A percentile compares a stretch with the other conserved stretches of the same genome.
These are phyloP conservation scores for Cerioporus squamosus DNA, from an alignment of 1,284 basidiomycete genomes.

Conservation along the genomic window DNA sequence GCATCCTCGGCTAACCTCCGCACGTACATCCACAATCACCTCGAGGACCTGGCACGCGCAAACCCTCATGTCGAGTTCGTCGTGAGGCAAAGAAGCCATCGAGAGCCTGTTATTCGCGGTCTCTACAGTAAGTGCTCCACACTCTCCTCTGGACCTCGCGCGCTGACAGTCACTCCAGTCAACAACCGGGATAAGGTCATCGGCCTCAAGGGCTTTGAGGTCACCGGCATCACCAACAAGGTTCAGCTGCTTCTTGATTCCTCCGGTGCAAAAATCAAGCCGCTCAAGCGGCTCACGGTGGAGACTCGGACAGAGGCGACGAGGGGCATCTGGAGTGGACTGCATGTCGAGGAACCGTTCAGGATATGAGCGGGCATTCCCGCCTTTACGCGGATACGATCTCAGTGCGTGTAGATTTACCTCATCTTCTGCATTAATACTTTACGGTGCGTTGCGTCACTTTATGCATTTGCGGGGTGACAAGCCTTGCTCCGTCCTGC, in stretches of 20 bases:
- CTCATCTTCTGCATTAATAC: slow-evolving; percentile 15
- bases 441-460: slow-evolving; percentile 16
- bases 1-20: slow-evolving; percentile 75
- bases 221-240: slow-evolving; percentile 73
- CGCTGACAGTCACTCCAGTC: slow-evolving; percentile 44
- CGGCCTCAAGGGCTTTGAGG: slow-evolving; percentile 71
- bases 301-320: slow-evolving; percentile 80
- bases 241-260: slow-evolving; percentile 83
- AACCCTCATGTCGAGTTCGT: slow-evolving; percentile 85
- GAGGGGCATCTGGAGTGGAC: slow-evolving; percentile 85
- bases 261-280: slow-evolving; percentile 82
- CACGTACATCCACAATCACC: slow-evolving; percentile 64
- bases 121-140: slow-evolving; percentile 62
- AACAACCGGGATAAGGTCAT: slow-evolving; percentile 85
- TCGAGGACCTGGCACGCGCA: slow-evolving; percentile 63
- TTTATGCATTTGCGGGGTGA: neutral
- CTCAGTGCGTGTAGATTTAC: slow-evolving; percentile 25
- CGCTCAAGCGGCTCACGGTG: slow-evolving; percentile 71
- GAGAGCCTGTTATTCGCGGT: slow-evolving; percentile 76
- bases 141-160: slow-evolving; percentile 9
- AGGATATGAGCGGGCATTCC: slow-evolving; percentile 39
- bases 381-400: neutral
- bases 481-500: slow-evolving; percentile 1
- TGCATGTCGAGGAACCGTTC: slow-evolving; percentile 66
- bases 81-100: slow-evolving; percentile 71